Conservation (phyloP, 2,329 filamentous ascomycete species). For the Pochonia chlamydosporia region DNA sequence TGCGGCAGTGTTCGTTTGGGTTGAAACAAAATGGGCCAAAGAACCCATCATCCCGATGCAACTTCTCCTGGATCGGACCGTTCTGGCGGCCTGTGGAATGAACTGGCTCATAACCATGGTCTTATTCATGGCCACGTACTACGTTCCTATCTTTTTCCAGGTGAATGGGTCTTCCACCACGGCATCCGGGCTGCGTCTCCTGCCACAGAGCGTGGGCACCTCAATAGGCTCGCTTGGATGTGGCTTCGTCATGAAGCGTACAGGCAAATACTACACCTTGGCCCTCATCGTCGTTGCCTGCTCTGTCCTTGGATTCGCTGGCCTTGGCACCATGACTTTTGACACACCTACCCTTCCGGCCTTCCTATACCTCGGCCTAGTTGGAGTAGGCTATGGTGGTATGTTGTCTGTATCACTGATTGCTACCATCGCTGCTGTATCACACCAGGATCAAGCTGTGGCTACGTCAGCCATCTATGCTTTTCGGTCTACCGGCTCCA, state of each 20-base stretch:
- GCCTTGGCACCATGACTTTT: slow-evolving; percentile 25
- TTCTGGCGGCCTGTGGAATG: slow-evolving; percentile 63
- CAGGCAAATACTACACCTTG: slow-evolving; percentile 60
- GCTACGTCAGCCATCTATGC: slow-evolving; percentile 54
- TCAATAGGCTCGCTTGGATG: slow-evolving; percentile 59
- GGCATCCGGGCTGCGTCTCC: slow-evolving; percentile 57
- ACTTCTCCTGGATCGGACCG: slow-evolving; percentile 62
- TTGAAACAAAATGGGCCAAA: slow-evolving; percentile 54
- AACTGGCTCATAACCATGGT: slow-evolving; percentile 70
- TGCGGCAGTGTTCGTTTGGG: slow-evolving; percentile 56
- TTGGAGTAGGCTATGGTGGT: slow-evolving; percentile 63
- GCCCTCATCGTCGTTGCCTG: slow-evolving; percentile 37
- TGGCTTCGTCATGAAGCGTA: slow-evolving; percentile 66
- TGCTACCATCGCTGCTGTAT: slow-evolving; percentile 65
- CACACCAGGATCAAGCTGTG: background rate
- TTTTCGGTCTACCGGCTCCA: slow-evolving; percentile 24
- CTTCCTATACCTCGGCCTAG: slow-evolving; percentile 45
- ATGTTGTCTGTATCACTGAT: slow-evolving; percentile 72
- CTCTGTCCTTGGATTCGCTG: slow-evolving; percentile 37
- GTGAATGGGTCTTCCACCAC: slow-evolving; percentile 61
- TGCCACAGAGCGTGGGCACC: slow-evolving; percentile 62
- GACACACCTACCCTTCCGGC: slow-evolving; percentile 43
- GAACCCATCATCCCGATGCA: slow-evolving; percentile 76
- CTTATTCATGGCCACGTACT: slow-evolving; percentile 62
- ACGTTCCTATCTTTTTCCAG: slow-evolving; percentile 72